Evolutionary conservation across 768 basidiomycete genomes (phyloP).

Genomic region (Peribolospora kevripleyi): DNA sequence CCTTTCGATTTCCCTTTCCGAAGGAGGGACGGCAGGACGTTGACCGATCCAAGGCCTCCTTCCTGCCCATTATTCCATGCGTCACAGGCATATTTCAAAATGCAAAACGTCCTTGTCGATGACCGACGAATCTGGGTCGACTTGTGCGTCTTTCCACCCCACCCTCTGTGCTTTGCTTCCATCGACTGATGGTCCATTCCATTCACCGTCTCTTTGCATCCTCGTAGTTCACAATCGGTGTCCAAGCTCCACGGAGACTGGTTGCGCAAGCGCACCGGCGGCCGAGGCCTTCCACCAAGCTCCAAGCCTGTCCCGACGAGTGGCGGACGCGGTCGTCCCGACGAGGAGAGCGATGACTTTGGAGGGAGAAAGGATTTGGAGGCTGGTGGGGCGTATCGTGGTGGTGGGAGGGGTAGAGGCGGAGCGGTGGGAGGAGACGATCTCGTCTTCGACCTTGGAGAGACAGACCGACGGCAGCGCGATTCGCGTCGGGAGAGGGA

Average conservation of each 20-base stretch:
- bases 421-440: slow-evolving; percentile 30
- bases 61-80: background rate
- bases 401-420: slow-evolving; percentile 6
- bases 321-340: slow-evolving; percentile 8
- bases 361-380: background rate
- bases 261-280: slow-evolving; percentile 22
- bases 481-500: slow-evolving; percentile 22
- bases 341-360: slow-evolving; percentile 1
- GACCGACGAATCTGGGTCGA: slow-evolving; percentile 98
- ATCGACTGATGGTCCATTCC: background rate
- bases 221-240: slow-evolving; percentile 65
- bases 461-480: slow-evolving; percentile 16
- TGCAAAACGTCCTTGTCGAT: slow-evolving; percentile 97
- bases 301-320: slow-evolving; percentile 28
- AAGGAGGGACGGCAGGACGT: background rate
- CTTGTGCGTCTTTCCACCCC: slow-evolving; percentile 25
- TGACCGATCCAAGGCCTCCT: background rate
- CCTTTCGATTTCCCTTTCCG: background rate
- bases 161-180: background rate
- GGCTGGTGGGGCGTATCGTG: slow-evolving; percentile 2
- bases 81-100: slow-evolving; percentile 81
- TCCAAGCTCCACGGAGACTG: slow-evolving; percentile 56
- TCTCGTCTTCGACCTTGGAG: slow-evolving; percentile 66
- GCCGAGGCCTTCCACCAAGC: slow-evolving; percentile 30
- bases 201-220: background rate